Evolutionary conservation across 768 basidiomycete species (phyloP), one percentile per base, ranked within the genome.

Genomic region (Serendipita indica): DNA sequence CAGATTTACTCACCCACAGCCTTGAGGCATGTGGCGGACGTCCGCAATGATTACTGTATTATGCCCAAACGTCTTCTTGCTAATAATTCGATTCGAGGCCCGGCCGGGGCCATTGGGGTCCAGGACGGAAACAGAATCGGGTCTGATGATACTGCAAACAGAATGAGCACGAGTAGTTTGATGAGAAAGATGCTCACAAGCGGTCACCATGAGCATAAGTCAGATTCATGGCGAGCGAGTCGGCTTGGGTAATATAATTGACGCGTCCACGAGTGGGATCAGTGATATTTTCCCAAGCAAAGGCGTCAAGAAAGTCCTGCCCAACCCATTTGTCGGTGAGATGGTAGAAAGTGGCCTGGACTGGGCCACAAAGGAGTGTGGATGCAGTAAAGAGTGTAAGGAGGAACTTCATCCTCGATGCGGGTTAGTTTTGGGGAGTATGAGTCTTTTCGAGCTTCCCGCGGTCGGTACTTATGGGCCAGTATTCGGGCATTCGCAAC

Each of bases 241-340:
- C 80, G 1, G 67, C 66, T 58, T 75, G 68, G 61, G 65, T 62
- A 58, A 79, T 74, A 60, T 78, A 79, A 60, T 73, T 72, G 35
- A 86, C 83, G 57, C 82, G 73, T 28, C 83, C 83, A 62, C 82
- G 72, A 4, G 83, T 84, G 3, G 83, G 82, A 64, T 84, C 83
- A 1, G 76, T 14, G 37, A 78, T 75, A 18, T 72, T 71, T 63
- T 79, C 64, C 63, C 74, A 74, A 3, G 65, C 61, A 64, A 84
- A 84, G 7, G 72, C 66, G n/a, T 70, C 68, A 59, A 79, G 72
- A 63, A 84, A 83, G 18, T 69, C 72, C 61, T 63, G 61, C 16
- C 79, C 76, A 7, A 69, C 64, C 65, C 74, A 70, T 59, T 72
- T 79, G 58, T 76, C 77, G 25, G 72, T 69, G 60, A 71, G 68